Evolutionary conservation across 2,329 filamentous ascomycete species (phyloP).

Genomic region (Emergomyces orientalis): DNA sequence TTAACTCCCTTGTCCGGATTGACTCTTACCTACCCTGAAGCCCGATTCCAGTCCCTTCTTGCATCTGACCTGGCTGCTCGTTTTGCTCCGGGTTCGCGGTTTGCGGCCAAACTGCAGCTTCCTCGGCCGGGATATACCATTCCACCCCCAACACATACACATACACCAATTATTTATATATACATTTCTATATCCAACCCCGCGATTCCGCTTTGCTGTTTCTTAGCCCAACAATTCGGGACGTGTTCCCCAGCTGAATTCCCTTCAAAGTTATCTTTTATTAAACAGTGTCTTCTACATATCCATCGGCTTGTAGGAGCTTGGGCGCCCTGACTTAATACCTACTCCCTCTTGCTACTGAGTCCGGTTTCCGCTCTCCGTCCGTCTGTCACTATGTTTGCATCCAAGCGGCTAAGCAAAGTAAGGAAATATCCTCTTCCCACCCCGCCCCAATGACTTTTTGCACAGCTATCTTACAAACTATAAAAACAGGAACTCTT

Average conservation of each 20-base stretch:
- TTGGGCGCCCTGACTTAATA: not conserved
- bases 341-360: not conserved
- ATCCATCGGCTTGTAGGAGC: not conserved
- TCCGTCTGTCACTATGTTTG: constrained; percentile 39
- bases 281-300: not conserved
- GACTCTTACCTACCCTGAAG: not conserved
- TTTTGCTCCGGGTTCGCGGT: no score
- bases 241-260: not conserved
- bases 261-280: not conserved
- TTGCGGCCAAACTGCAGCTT: not conserved
- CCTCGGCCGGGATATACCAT: no score
- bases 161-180: no score
- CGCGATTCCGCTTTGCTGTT: not conserved
- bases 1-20: not conserved
- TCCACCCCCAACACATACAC: no score
- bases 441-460: not conserved
- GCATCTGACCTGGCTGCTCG: no score
- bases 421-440: constrained; percentile 24
- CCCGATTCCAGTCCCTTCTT: no score
- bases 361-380: not conserved
- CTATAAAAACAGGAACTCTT: constrained; percentile 40
- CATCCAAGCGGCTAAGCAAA: constrained; percentile 40
- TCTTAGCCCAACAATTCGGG: not conserved
- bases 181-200: no score
- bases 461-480: constrained; percentile 17